Evolutionary conservation across 345 rosid species (phyloP).

Genomic region (Salix viminalis): DNA sequence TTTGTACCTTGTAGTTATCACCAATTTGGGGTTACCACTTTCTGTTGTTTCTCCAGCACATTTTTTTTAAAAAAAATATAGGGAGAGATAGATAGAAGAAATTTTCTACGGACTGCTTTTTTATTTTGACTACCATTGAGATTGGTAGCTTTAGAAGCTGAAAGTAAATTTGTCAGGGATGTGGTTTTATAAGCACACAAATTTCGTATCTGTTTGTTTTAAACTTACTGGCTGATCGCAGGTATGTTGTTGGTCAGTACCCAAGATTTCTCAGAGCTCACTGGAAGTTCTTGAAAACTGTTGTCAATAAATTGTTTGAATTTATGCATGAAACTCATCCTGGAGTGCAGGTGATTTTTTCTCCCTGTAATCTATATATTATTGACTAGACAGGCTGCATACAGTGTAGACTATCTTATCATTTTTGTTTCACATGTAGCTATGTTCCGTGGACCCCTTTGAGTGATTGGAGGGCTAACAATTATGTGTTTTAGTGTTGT

Average conservation of each 20-base stretch:
- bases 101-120: not conserved
- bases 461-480: not conserved
- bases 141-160: not conserved
- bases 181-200: not conserved
- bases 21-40: not conserved
- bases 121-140: not conserved
- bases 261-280: conserved; percentile 99
- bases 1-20: not conserved
- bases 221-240: conserved; percentile 29
- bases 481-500: not conserved
- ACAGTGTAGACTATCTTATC: not conserved
- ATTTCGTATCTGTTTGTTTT: conserved; percentile 2
- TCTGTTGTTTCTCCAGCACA: not conserved
- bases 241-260: conserved; percentile 99
- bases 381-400: not conserved
- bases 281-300: conserved; percentile 98
- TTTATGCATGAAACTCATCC: conserved; percentile 99
- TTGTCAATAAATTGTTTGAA: conserved; percentile 95
- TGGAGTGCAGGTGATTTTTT: conserved; percentile 79
- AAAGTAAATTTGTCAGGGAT: not conserved
- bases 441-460: not conserved
- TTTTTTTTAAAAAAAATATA: not conserved
- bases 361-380: not conserved
- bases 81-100: not conserved
- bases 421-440: not conserved